Base-by-base conservation (phyloP, 129 eudicot genomes). In the Daucus carota region DNA sequence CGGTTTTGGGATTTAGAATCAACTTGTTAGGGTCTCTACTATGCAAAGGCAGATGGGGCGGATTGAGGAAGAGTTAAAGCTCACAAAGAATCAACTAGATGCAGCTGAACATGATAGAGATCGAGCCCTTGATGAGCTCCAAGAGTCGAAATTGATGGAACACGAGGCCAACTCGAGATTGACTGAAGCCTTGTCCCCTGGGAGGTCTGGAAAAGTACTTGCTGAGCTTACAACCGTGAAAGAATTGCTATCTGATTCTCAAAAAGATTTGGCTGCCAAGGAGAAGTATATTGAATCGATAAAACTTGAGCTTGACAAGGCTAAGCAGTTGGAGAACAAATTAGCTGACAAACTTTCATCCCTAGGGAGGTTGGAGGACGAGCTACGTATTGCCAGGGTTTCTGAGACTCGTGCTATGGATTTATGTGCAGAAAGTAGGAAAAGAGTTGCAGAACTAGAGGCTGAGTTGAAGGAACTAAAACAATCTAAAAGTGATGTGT, bases 401-500 rank as follows among this genome's bases (percentile, higher is more conserved):
- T 77, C 75, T 0, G 79, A 82, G 72, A 72, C 63, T 57, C 59
- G 73, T 33, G 71, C 78, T 12, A 41, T 12, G 24, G 78, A 57
- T 3, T 78, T 75, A 28, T 43, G 73, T 5, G 45, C 70, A 15
- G 82, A 81, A 33, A 73, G 74, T 18, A 72, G 75, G 72, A 86
- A 78, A n/a, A 83, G 62, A 62, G 74, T 93, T 36, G 78, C 38
- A 34, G 97, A 87, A 45, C 74, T 90, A 17, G 91, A 88, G 75
- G 77, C 40, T 14, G 88, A 90, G 32, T 50, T 93, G 26, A 84
- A 79, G 85, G 85, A 76, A 80, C 68, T 83, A 32, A 87, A 82
- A 65, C 20, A 73, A 20, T 80, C 98, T 0, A 90, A 88, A 43
- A 63, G 78, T 0, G 76, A 80, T 29, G 76, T 85, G 87, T 75